These are phyloP conservation scores for Fusarium temperatum DNA, from an alignment of 2,329 filamentous ascomycete genomes.

Conservation along the genomic window DNA sequence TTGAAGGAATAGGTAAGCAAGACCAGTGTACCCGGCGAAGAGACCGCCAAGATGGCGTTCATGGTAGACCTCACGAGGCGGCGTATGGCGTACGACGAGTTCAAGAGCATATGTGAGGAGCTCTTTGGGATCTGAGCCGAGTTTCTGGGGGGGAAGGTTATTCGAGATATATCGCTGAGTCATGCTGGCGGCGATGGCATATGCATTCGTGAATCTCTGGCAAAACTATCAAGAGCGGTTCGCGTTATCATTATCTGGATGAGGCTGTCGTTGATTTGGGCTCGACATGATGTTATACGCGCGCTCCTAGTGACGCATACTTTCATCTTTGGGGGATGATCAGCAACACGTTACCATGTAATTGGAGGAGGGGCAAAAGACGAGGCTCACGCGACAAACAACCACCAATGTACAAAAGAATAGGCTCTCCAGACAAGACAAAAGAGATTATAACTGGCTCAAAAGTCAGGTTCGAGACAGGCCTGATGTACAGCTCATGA, in stretches of 20 bases:
- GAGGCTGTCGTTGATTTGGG: constrained; percentile 19
- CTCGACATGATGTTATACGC: constrained; percentile 22
- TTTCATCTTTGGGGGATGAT: constrained; percentile 34
- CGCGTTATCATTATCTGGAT: constrained; percentile 1
- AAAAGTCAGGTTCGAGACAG: neutral
- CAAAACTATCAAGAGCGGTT: neutral
- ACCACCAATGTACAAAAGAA: constrained; percentile 15
- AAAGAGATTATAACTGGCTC: neutral
- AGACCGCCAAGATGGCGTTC: constrained; percentile 55
- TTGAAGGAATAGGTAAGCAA: constrained; percentile 64
- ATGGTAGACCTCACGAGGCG: constrained; percentile 49
- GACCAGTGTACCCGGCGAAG: constrained; percentile 62
- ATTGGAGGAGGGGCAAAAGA: constrained; percentile 25
- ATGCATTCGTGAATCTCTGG: neutral
- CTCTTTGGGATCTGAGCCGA: constrained; percentile 40
- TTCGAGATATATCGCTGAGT: constrained; percentile 48
- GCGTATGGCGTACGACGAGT: constrained; percentile 48
- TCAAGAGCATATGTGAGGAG: constrained; percentile 49
- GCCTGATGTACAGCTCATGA: constrained; percentile 6
- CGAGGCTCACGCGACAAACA: constrained; percentile 30
- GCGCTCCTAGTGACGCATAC: constrained; percentile 31
- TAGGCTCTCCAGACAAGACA: neutral
- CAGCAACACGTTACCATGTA: constrained; percentile 22
- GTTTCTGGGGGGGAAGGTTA: constrained; percentile 43
- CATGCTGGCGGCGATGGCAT: constrained; percentile 28